Evolutionary conservation across 1,284 basidiomycete genomes (phyloP).

Genomic region (Ceratobasidium sp.): DNA sequence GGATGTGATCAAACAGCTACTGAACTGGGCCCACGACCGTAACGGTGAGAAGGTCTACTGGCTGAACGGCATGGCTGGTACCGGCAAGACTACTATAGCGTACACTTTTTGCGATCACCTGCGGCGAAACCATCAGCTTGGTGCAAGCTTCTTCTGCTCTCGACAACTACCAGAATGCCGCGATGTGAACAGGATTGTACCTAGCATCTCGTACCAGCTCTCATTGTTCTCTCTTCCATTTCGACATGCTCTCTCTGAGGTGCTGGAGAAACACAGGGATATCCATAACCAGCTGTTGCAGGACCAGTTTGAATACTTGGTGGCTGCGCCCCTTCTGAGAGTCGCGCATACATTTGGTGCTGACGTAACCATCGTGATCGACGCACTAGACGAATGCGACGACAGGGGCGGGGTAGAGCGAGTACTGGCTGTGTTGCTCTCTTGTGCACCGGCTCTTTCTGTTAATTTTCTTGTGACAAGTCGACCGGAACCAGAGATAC

Average conservation of each 20-base stretch:
- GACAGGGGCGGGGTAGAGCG: neutral
- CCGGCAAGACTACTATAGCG: conserved; percentile 21
- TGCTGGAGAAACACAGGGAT: neutral
- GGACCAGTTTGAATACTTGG: conserved; percentile 12
- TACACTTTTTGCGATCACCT: neutral
- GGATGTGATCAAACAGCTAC: neutral
- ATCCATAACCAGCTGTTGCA: neutral
- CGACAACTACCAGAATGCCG: conserved; percentile 9
- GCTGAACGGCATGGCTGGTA: conserved; percentile 33
- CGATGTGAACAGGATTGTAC: neutral
- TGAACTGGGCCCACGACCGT: neutral
- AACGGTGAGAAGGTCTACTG: conserved; percentile 4
- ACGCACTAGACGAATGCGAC: conserved; percentile 35
- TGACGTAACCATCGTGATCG: conserved; percentile 16
- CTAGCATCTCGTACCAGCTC: conserved; percentile 30
- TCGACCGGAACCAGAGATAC: too few relatives aligned
- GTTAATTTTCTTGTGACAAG: conserved; percentile 19
- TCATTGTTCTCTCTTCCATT: conserved; percentile 9
- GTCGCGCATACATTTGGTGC: neutral
- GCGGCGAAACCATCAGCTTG: neutral
- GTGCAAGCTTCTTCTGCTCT: conserved; percentile 31
- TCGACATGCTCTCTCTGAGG: neutral
- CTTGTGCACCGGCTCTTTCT: neutral
- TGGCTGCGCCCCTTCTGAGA: neutral
- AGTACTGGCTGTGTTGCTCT: neutral